Percentiles rank a stretch among this genome's conserved stretches.
These are phyloP conservation scores for Sistotremastrum suecicum DNA, from an alignment of 768 basidiomycete genomes.

Conservation along the genomic window DNA sequence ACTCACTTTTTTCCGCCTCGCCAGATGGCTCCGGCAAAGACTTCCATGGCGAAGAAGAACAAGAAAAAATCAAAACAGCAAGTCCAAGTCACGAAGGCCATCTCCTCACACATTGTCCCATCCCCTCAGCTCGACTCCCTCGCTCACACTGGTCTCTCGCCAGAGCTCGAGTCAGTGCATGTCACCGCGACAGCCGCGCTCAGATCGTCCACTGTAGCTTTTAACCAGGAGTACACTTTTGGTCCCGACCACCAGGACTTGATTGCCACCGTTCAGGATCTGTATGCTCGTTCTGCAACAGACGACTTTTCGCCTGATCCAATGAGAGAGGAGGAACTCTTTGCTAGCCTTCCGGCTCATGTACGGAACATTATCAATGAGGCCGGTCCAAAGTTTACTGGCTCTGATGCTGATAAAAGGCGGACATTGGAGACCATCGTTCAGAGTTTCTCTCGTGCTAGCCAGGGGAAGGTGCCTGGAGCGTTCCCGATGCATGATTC, in stretches of 20 bases:
- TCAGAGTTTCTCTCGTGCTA: slow-evolving; percentile 21
- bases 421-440: no score
- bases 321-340: no score
- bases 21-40: no score
- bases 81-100: no score
- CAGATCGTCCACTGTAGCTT: slow-evolving; percentile 20
- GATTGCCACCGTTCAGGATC: slow-evolving; percentile 44
- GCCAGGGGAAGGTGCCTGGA: slow-evolving; percentile 20
- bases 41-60: no score
- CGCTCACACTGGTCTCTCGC: slow-evolving; percentile 23
- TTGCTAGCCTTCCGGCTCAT: slow-evolving; percentile 38
- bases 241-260: slow-evolving; percentile 40
- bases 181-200: slow-evolving; percentile 32
- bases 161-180: slow-evolving; percentile 33
- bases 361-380: slow-evolving; percentile 52
- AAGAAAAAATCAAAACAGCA: no score
- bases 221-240: slow-evolving; percentile 13
- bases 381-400: slow-evolving; percentile 18
- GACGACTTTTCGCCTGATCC: no score
- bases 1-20: no score
- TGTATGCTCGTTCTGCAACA: slow-evolving; percentile 20
- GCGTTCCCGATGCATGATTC: slow-evolving; percentile 1
- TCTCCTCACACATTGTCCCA: no score
- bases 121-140: no score
- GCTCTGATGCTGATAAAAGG: slow-evolving; percentile 14